Base-by-base conservation (phyloP, 1,284 basidiomycete genomes). In the Sporisorium graminicola region DNA sequence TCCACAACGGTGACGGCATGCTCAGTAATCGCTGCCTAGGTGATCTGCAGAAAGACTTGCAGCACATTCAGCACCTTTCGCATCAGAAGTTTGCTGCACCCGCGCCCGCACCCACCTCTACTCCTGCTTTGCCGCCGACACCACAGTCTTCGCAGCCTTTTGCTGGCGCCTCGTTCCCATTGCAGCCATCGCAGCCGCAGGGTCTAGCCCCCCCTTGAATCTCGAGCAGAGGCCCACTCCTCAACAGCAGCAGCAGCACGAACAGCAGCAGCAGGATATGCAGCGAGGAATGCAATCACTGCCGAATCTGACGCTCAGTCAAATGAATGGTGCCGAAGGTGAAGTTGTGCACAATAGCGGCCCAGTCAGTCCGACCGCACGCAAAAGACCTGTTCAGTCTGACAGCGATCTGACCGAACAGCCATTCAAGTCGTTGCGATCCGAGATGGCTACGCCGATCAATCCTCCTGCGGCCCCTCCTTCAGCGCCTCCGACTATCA, bases 31-130 rank as follows among this genome's bases (percentile, higher is more conserved):
- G 64, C 57, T 80, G 77, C 55, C 70, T 82, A 1, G 78, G 71
- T 20, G 80, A 82, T 31, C 46, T 82, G 46, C 76, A 79, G 55
- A 76, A 77, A 20, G 76, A 72, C 29, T 50, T 82, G 54, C 68
- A 73, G 9, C 65, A 69, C 35, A 79, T 82, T 16, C 79, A 80
- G 46, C 73, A 79, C 31, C 74, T 82, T 29, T 77, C 79, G 22
- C 67, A 71, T 20, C 69, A 68, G 22, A 79, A 77, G 47, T 69
- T 79, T 22, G 74, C 79, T 4, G 52, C 61, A 2, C 40, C 63
- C 6, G 52, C 61, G 4, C 40, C 63, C 6, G 54, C 47, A 18
- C 20, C 53, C 6, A 50, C 58, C 2, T 16, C 69, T 20, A 37
- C 27, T 3, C 47, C 63, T 20, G 51, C 59, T 10, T 37, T 50